Evolutionary conservation across 1,139 yeast genomes (phyloP), one percentile per base, ranked within the genome.

Genomic region (Blastobotrys apis): DNA sequence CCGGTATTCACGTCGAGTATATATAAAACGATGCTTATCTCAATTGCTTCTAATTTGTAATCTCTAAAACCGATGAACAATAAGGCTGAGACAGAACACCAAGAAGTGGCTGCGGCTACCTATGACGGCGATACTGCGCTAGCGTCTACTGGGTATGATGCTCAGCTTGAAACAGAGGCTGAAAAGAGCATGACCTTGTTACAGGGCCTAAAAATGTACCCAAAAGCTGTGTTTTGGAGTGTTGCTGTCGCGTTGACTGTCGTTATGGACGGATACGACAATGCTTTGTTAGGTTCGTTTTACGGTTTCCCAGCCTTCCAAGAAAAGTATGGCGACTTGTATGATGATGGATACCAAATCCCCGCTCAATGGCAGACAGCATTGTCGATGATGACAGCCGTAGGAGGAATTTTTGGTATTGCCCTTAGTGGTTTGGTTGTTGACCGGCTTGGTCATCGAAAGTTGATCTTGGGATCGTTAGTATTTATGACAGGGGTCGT

Each of bases 241-340:
- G 48, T 71, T 26, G 52, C 71, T 27, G 56, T 72, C 44, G 68
- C 73, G 1, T 52, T 66, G 22, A 66, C 70, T 21, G 58, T 73
- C 41, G 53, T 73, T 44, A 72, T 72, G 76, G 76, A 71, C 50
- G 77, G 76, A 23, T 73, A 70, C 53, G 77, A 73, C 50, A 57
- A 62, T 30, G 58, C 58, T 31, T 59, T 73, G 44, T 52, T 72
- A 41, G 55, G 59, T 21, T 59, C 65, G 6, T 65, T 74, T 55
- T 72, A 64, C 52, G 73, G 3, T 53, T 41, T 26, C 20, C 41
- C 45, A 4, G 29, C 41, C 25, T 42, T 42, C 26, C 40, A 32
- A 22, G 19, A 33, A 21, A 38, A 42, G 19, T 42, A 29, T 22
- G 45, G 45, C 21, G 41, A 20, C 9, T 62, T 53, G 13, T 32